Evolutionary conservation across 208 protist species (phyloP).

Genomic region (Trypanosoma avium): DNA sequence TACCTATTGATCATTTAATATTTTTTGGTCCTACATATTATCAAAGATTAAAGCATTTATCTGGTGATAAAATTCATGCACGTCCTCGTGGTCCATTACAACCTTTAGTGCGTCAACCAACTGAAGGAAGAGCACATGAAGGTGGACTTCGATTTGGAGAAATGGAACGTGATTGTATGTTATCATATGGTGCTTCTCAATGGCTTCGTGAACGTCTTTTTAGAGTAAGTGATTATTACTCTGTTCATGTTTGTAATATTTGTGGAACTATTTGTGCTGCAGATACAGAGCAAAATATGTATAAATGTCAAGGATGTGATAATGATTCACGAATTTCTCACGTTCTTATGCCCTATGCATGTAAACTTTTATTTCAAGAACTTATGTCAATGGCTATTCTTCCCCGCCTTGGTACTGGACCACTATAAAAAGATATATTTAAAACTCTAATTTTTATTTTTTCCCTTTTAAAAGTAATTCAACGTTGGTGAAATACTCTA

Average conservation of each 20-base stretch:
- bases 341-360: conserved; percentile 96
- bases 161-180: conserved; percentile 98
- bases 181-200: conserved; percentile 92
- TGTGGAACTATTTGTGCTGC: conserved; percentile 94
- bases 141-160: conserved; percentile 97
- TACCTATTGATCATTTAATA: conserved; percentile 86
- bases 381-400: conserved; percentile 96
- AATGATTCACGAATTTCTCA: conserved; percentile 87
- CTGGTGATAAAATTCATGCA: conserved; percentile 95
- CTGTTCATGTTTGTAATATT: conserved; percentile 92
- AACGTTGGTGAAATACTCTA: no score
- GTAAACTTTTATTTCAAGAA: conserved; percentile 98
- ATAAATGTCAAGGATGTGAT: conserved; percentile 86
- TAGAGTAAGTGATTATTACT: conserved; percentile 87
- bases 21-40: conserved; percentile 98
- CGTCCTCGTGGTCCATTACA: conserved; percentile 89
- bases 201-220: conserved; percentile 94
- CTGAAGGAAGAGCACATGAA: conserved; percentile 94
- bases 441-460: no score
- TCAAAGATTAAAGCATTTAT: conserved; percentile 97
- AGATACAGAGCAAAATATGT: conserved; percentile 77
- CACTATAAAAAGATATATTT: conserved; percentile 26
- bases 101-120: conserved; percentile 93
- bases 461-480: no score
- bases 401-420: conserved; percentile 76